These are phyloP conservation scores for Lachancea nothofagi DNA, from an alignment of 805 yeast genomes.

Conservation along the genomic window DNA sequence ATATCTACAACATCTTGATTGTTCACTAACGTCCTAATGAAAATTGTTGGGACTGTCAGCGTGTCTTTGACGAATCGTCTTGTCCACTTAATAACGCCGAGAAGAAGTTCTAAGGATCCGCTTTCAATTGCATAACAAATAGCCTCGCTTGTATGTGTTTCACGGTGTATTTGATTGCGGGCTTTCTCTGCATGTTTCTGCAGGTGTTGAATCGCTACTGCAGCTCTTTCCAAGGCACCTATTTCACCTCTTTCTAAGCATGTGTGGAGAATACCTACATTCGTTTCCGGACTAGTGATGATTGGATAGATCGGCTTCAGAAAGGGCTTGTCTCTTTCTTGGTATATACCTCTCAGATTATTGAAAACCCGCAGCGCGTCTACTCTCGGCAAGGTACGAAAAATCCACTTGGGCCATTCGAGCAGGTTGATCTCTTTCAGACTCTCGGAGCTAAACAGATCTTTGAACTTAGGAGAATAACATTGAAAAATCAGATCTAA, in stretches of 20 bases:
- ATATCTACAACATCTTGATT: neutral
- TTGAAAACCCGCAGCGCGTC: neutral
- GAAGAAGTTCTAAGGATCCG: neutral
- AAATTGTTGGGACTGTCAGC: neutral
- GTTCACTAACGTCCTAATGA: neutral
- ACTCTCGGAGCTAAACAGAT: neutral
- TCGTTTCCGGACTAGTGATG: neutral
- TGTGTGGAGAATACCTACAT: neutral
- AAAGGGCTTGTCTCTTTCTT: neutral
- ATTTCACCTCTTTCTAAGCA: neutral
- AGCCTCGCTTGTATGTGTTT: neutral
- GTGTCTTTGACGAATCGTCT: neutral
- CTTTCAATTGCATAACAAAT: neutral
- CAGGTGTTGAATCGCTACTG: neutral
- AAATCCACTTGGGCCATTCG: neutral
- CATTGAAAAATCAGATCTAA: neutral
- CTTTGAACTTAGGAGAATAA: neutral
- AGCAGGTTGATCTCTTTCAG: neutral
- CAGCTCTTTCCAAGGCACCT: neutral
- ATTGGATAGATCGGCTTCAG: neutral
- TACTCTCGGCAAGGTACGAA: neutral
- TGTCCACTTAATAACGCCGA: neutral
- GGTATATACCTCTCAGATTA: too few species aligned
- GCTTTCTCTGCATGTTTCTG: neutral
- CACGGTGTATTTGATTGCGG: neutral